Conservation (phyloP, 345 rosid species). For the Eucalyptus tenuipes region DNA sequence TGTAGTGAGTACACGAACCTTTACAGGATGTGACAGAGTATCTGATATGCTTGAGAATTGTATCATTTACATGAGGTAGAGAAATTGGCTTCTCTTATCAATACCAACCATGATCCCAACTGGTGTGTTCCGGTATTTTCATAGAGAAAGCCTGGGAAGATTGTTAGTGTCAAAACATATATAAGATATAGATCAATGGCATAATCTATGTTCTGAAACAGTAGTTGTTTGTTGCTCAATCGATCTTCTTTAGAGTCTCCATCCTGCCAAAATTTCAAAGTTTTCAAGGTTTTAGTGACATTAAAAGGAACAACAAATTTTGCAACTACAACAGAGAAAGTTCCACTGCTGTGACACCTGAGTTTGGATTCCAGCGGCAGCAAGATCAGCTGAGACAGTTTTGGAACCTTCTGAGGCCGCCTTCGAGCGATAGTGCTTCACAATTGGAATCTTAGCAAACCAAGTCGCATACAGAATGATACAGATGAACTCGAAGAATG, state of each 20-base stretch:
- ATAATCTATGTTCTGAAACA: constrained; percentile 52
- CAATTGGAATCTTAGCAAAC: constrained; percentile 70
- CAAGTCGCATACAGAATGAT: constrained; percentile 41
- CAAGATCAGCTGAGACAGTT: constrained; percentile 75
- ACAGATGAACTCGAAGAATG: constrained; percentile 53
- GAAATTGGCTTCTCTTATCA: background rate
- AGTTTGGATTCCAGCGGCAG: constrained; percentile 65
- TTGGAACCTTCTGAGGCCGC: constrained; percentile 82
- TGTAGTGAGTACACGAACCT: background rate
- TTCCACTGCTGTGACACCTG: background rate
- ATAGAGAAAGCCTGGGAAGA: constrained; percentile 74
- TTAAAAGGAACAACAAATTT: background rate
- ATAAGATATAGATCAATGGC: constrained; percentile 44
- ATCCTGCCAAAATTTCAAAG: constrained; percentile 16
- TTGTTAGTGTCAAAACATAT: constrained; percentile 56
- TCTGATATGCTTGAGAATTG: background rate
- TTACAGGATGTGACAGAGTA: background rate
- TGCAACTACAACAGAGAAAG: background rate
- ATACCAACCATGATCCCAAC: background rate
- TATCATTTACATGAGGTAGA: background rate
- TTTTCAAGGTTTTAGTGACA: background rate
- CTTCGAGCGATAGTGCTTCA: constrained; percentile 70
- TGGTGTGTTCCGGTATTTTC: constrained; percentile 70
- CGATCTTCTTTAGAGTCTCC: constrained; percentile 18
- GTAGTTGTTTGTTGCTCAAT: constrained; percentile 43